Evolutionary conservation across 1,139 yeast genomes (phyloP), one percentile per base, ranked within the genome.

Genomic region (Taphrina communis): DNA sequence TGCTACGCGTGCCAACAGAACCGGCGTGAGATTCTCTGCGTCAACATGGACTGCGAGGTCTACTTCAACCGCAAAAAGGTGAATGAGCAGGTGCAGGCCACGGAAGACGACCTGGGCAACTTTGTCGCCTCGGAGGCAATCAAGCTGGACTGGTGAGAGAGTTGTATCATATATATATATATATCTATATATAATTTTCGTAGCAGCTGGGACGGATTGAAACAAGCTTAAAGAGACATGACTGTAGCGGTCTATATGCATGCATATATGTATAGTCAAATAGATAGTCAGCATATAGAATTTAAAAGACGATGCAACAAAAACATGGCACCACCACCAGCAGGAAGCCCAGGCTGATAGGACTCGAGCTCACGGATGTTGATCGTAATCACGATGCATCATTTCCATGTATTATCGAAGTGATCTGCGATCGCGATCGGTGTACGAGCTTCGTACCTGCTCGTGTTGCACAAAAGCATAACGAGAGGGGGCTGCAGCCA

Each of bases 1-100:
- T 65, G 68, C 41, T 52, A 50, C 14, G 25, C 63, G n/a, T 65
- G 68, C 31, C 68, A 65, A 42, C 56, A 44, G 36, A 50, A 58
- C 52, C 19, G 44, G 19, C 57, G 63, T 2, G 57, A 36, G 31
- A 57, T 57, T 19, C 50, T 48, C 42, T 56, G 68, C 31, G 62
- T 65, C 42, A 56, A 65, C 36, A 48, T 56, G 51, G 68, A 65
- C 38, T 65, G 68, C 39, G 21, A 21, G 14, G 60, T 57, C 58
- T 65, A 65, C 58, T 65, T 65, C 41, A 42, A 35, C 8, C 56
- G 68, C n/a, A 57, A 7, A 38, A 56, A 42, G 51, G 53, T 52
- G 36, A 44, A 41, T 35, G 68, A 65, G 51, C 19, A 56, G 36
- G 41, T 52, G 17, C 25, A n/a, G 44, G n/a, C 58, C 12, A 36